phyloP scores from a whole-genome alignment of 139 green algal species.

The Ettlia oleoabundans region DNA sequence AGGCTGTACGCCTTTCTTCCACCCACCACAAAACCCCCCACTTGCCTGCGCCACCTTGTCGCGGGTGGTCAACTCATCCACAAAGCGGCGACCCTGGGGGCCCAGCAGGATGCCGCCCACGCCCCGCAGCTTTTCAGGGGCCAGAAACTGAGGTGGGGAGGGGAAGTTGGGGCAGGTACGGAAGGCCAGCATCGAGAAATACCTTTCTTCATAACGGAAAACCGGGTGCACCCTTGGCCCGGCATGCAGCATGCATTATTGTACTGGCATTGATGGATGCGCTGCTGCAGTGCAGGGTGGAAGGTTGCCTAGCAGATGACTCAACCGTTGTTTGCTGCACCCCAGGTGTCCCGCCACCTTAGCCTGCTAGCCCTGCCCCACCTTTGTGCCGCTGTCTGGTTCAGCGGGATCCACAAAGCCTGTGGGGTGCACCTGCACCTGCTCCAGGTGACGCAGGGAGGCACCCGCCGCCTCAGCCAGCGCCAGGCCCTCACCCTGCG shows the following conservation, averaged over 20 bases:
- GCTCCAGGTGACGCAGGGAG: conserved; percentile 60
- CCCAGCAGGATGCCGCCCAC: conserved; percentile 74
- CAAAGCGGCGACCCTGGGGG: conserved; percentile 65
- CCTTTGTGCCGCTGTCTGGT: conserved; percentile 45
- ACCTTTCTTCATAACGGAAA: no score
- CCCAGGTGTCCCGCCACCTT: no score
- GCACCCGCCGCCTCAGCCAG: conserved; percentile 51
- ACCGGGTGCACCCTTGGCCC: no score
- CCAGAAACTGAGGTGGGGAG: conserved; percentile 59
- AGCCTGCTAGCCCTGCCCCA: no score
- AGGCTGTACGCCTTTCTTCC: no score
- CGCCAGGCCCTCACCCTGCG: conserved; percentile 64
- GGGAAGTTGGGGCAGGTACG: neutral
- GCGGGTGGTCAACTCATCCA: conserved; percentile 76
- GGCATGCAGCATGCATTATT: no score
- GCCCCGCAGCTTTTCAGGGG: conserved; percentile 80
- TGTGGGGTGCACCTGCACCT: conserved; percentile 83
- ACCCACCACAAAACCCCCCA: no score
- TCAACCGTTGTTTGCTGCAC: no score
- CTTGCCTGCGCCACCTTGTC: conserved; percentile 67
- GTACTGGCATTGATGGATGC: neutral
- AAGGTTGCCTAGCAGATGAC: no score
- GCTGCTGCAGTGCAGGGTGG: no score
- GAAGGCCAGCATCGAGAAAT: neutral
- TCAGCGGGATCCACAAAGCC: conserved; percentile 75